These are phyloP conservation scores for Leishmania lainsoni DNA, from an alignment of 208 protist genomes.

Conservation along the genomic window DNA sequence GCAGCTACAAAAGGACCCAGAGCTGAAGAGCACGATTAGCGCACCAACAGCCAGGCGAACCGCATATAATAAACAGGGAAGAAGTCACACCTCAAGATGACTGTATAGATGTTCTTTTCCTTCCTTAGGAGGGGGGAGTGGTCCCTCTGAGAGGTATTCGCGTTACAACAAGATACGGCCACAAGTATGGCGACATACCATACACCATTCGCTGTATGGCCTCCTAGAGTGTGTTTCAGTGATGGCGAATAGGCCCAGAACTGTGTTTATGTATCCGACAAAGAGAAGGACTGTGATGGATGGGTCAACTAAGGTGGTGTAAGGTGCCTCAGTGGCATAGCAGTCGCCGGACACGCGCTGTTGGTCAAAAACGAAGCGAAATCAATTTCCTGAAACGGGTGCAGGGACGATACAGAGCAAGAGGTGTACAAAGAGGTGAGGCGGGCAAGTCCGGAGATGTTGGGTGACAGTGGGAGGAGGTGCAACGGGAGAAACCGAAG, in stretches of 20 bases:
- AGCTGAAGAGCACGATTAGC: no score
- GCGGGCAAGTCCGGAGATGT: not conserved
- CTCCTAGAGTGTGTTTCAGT: not conserved
- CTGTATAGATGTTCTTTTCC: no score
- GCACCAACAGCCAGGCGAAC: no score
- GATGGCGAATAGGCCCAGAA: not conserved
- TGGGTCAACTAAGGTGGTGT: not conserved
- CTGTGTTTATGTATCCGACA: not conserved
- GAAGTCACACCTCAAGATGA: no score
- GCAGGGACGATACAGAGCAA: not conserved
- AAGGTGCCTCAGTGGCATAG: not conserved
- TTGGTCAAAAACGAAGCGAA: not conserved
- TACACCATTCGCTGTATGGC: not conserved
- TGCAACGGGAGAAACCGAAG: no score
- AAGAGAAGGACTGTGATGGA: not conserved
- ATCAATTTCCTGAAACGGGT: not conserved
- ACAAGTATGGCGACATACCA: not conserved
- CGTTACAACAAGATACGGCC: no score
- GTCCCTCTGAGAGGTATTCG: no score
- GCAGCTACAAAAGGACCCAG: no score
- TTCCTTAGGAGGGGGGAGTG: no score
- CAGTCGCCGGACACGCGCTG: not conserved
- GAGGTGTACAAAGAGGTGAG: not conserved
- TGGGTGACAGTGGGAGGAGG: conserved; percentile 5
- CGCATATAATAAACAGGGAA: no score